A percentile compares a stretch with the other conserved stretches of the same genome.
Conservation (phyloP, 202 grass and related monocot species). For the Bolboschoenoplectus hybrid region DNA sequence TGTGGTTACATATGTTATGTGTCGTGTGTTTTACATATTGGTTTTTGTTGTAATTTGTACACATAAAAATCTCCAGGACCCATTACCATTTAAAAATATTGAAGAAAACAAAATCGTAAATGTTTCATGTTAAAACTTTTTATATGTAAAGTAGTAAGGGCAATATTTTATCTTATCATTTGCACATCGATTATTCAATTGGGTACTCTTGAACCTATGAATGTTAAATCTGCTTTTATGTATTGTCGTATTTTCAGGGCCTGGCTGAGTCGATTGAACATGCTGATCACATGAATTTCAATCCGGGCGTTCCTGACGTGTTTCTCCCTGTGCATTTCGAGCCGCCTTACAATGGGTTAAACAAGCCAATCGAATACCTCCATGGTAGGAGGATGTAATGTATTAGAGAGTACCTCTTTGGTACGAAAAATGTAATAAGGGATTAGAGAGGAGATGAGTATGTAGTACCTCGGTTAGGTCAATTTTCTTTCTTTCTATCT, state of each 20-base stretch:
- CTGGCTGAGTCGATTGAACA: not conserved
- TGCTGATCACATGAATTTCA: constrained; percentile 28
- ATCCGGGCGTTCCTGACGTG: not conserved
- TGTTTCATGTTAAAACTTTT: not conserved
- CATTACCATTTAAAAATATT: no score
- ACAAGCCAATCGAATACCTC: not conserved
- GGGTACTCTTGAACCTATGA: not conserved
- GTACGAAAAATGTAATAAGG: no score
- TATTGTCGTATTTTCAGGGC: constrained; percentile 40
- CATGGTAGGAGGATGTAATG: constrained; percentile 33
- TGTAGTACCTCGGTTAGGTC: not conserved
- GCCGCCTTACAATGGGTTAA: constrained; percentile 49
- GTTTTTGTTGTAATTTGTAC: no score
- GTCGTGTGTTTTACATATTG: no score
- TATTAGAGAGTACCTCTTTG: not conserved
- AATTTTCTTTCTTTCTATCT: constrained; percentile 49
- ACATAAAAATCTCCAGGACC: no score
- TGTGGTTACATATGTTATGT: no score
- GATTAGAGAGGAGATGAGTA: no score
- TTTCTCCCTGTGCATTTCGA: constrained; percentile 54
- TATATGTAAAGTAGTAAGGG: not conserved
- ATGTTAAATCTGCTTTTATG: not conserved
- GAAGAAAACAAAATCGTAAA: no score
- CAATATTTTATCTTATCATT: not conserved
- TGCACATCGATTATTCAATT: no score